These are phyloP conservation scores for Emydomyces testavorans DNA, from an alignment of 2,329 filamentous ascomycete genomes.

Conservation along the genomic window DNA sequence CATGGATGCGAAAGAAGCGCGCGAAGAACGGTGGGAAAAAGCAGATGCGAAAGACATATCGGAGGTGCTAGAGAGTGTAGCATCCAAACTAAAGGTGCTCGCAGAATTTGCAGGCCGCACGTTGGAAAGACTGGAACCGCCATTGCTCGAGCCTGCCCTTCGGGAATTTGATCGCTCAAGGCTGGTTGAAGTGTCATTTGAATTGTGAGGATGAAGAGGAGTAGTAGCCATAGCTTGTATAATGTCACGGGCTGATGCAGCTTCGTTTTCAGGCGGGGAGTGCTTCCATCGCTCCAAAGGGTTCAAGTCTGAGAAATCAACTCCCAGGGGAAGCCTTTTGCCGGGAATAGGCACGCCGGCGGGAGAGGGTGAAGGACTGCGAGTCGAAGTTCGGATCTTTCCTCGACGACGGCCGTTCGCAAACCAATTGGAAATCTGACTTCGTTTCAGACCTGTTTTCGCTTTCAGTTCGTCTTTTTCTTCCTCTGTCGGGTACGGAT, in stretches of 20 bases:
- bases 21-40: conserved; percentile 45
- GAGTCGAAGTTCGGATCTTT: conserved; percentile 55
- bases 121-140: conserved; percentile 41
- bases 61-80: conserved; percentile 43
- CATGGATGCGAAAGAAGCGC: conserved; percentile 46
- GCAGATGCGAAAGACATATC: conserved; percentile 45
- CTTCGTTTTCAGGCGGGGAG: conserved; percentile 58
- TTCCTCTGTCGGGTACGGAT: conserved; percentile 79
- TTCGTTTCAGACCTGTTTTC: conserved; percentile 68
- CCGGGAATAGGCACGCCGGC: conserved; percentile 63
- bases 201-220: conserved; percentile 25
- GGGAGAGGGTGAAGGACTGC: conserved; percentile 58
- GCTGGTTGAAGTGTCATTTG: conserved; percentile 24
- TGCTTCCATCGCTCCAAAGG: conserved; percentile 59
- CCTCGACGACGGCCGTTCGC: conserved; percentile 76
- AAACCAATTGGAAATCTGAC: conserved; percentile 83
- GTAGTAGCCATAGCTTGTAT: conserved; percentile 45
- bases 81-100: conserved; percentile 44
- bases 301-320: conserved; percentile 44
- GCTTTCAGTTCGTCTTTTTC: conserved; percentile 71
- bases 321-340: conserved; percentile 42
- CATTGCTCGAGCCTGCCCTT: conserved; percentile 38
- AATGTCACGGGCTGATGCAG: conserved; percentile 53
- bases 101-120: conserved; percentile 42
- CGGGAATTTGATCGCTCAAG: conserved; percentile 30